Conservation (phyloP, 768 basidiomycete species). For the Pholiota molesta region DNA sequence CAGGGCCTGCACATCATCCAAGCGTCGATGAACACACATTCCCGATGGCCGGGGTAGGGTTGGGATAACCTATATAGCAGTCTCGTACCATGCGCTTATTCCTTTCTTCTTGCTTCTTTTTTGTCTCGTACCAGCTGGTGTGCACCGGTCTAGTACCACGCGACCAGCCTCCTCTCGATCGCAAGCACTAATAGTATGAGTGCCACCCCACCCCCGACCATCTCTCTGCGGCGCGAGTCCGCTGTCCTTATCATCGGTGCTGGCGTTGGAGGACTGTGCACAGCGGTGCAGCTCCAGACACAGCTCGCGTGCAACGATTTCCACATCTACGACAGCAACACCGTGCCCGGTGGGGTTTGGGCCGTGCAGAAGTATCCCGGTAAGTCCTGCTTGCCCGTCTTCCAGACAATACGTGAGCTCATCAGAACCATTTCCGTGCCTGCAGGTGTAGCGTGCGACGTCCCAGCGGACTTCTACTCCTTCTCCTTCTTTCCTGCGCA, state of each 20-base stretch:
- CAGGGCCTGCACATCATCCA: neutral
- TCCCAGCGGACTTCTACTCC: neutral
- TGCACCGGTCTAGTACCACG: no score
- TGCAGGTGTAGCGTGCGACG: neutral
- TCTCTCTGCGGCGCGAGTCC: neutral
- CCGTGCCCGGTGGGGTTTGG: neutral
- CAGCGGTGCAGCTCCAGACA: neutral
- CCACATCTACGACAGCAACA: neutral
- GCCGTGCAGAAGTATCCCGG: neutral
- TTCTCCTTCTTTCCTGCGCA: neutral
- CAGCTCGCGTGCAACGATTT: neutral
- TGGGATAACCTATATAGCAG: neutral
- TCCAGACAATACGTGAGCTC: no score
- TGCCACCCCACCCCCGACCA: neutral
- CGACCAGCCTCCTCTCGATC: no score
- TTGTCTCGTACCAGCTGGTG: no score
- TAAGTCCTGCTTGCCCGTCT: neutral
- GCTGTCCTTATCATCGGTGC: neutral
- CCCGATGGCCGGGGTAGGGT: slow-evolving; percentile 1
- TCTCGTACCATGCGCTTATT: neutral
- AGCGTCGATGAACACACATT: neutral
- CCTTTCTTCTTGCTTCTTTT: no score
- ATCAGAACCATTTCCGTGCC: no score
- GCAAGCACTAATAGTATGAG: neutral
- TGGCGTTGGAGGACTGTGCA: neutral